Evolutionary conservation across 441 rosid genomes (phyloP).

Genomic region (Arabidopsis lyrata): DNA sequence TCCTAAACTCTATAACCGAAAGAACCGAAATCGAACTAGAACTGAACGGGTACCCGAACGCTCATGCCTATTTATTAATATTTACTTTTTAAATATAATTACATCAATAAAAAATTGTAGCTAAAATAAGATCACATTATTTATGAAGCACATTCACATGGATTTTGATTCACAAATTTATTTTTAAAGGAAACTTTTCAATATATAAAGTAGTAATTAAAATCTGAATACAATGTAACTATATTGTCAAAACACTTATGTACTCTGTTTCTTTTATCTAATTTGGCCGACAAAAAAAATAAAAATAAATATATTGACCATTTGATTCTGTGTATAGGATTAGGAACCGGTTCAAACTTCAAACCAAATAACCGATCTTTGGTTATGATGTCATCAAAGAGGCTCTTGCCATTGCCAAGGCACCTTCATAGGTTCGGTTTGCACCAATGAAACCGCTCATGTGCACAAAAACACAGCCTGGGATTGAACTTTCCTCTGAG

Average conservation of each 20-base stretch:
- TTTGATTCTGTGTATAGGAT: background rate
- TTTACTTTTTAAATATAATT: background rate
- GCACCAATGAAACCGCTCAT: conserved; percentile 63
- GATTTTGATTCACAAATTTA: background rate
- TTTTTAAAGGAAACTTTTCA: background rate
- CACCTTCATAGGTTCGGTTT: conserved; percentile 53
- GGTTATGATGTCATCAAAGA: conserved; percentile 44
- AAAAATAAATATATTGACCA: background rate
- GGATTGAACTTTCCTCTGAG: conserved; percentile 53
- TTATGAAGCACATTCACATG: background rate
- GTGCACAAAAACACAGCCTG: conserved; percentile 58
- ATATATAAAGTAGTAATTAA: too few species aligned
- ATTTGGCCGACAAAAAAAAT: too few species aligned
- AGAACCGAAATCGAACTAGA: too few species aligned
- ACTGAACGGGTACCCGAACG: too few species aligned
- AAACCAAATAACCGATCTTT: conserved; percentile 9
- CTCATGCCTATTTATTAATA: too few species aligned
- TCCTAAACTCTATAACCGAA: too few species aligned
- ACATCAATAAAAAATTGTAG: background rate
- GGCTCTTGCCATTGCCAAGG: conserved; percentile 56
- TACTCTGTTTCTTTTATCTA: too few species aligned
- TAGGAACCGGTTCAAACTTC: conserved; percentile 15
- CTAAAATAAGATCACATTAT: background rate
- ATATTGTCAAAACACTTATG: too few species aligned
- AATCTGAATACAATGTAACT: background rate